These are phyloP conservation scores for Lasiodiplodia citricola DNA, from an alignment of 2,329 filamentous ascomycete genomes.

Conservation along the genomic window DNA sequence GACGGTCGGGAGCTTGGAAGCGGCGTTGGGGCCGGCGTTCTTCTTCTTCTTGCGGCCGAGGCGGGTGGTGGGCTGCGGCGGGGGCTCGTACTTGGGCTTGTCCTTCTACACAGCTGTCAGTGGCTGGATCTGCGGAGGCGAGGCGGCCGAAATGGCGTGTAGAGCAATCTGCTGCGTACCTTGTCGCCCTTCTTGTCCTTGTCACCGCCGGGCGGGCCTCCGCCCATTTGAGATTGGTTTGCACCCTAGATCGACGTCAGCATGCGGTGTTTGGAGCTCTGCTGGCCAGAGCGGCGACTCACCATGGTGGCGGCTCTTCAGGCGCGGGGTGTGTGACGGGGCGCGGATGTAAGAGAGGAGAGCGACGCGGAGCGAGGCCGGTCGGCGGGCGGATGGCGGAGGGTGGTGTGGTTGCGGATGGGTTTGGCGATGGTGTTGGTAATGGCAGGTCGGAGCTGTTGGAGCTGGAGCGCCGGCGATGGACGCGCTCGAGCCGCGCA, in stretches of 20 bases:
- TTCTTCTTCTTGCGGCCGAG: conserved; percentile 99
- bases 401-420: conserved; percentile 30
- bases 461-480: conserved; percentile 10
- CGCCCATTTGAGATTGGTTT: conserved; percentile 85
- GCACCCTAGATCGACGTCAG: conserved; percentile 65
- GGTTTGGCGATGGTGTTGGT: conserved; percentile 38
- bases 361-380: conserved; percentile 29
- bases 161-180: conserved; percentile 36
- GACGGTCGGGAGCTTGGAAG: conserved; percentile 91
- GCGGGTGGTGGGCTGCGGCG: conserved; percentile 93
- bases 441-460: conserved; percentile 29
- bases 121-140: neutral
- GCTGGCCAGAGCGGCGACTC: conserved; percentile 17
- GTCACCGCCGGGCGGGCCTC: conserved; percentile 70
- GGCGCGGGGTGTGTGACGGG: neutral
- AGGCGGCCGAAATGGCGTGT: no score
- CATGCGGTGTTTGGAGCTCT: conserved; percentile 40
- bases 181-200: conserved; percentile 85
- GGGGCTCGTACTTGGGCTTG: conserved; percentile 99
- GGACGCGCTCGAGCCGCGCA: neutral
- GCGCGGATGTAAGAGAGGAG: conserved; percentile 15
- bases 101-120: conserved; percentile 72
- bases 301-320: conserved; percentile 23
- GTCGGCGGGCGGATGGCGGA: conserved; percentile 30
- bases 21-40: conserved; percentile 87